Evolutionary conservation across 108 stramenopile genomes (phyloP).

Genomic region (Skeletonema tropicum): DNA sequence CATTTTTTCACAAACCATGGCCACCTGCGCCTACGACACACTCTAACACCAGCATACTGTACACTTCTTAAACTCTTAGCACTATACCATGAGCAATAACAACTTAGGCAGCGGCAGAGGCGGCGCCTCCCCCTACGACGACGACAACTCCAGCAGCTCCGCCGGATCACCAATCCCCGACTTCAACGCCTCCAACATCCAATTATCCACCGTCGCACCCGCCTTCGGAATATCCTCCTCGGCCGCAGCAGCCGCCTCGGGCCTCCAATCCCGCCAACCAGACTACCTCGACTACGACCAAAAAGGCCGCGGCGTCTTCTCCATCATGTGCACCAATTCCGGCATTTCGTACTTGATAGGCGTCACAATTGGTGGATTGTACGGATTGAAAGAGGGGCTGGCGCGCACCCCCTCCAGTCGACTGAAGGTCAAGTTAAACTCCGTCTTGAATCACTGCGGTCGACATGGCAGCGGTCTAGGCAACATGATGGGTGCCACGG

Average conservation of each 20-base stretch:
- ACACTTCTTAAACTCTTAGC: neutral
- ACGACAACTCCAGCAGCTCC: constrained; percentile 10
- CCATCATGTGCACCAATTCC: constrained; percentile 88
- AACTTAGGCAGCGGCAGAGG: constrained; percentile 46
- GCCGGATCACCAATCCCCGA: constrained; percentile 42
- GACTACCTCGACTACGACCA: constrained; percentile 89
- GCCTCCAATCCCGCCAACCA: constrained; percentile 43
- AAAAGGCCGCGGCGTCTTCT: constrained; percentile 77
- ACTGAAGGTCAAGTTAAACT: constrained; percentile 85
- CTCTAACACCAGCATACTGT: too few species aligned
- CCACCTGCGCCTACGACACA: too few species aligned
- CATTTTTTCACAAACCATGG: too few species aligned
- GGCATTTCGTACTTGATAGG: constrained; percentile 80
- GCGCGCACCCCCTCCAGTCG: constrained; percentile 66
- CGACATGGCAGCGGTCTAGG: constrained; percentile 77
- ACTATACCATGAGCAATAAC: constrained; percentile 12
- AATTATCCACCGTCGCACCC: constrained; percentile 78
- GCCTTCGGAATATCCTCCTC: constrained; percentile 67
- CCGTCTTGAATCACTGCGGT: constrained; percentile 85
- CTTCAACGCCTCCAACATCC: constrained; percentile 58
- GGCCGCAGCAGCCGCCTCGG: constrained; percentile 10
- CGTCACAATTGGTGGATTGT: constrained; percentile 75
- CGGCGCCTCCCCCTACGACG: constrained; percentile 27
- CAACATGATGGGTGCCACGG: constrained; percentile 79
- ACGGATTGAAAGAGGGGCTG: constrained; percentile 80